These are phyloP conservation scores for Prunus yedoensis DNA, from an alignment of 331 rosid species.

Conservation along the genomic window DNA sequence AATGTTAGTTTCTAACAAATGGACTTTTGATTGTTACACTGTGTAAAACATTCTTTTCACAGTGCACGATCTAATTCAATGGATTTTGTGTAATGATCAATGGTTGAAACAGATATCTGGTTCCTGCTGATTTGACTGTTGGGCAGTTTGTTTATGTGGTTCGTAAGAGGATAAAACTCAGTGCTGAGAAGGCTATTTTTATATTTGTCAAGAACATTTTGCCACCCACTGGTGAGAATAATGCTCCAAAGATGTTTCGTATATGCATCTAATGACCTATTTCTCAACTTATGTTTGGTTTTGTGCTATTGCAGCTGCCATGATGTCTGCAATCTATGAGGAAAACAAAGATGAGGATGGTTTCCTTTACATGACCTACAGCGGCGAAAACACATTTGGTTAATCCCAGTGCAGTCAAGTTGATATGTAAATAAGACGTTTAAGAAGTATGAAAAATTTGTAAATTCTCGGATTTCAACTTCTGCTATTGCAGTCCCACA, in stretches of 20 bases:
- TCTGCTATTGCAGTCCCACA: constrained; percentile 11
- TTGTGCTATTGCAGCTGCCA: constrained; percentile 36
- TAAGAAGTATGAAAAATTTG: constrained; percentile 9
- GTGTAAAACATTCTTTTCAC: too few relatives aligned
- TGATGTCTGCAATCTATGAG: constrained; percentile 57
- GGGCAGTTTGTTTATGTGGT: too few relatives aligned
- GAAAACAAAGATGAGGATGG: constrained; percentile 54
- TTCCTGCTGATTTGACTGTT: too few relatives aligned
- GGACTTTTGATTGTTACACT: too few relatives aligned
- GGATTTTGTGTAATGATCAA: too few relatives aligned
- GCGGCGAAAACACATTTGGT: constrained; percentile 54
- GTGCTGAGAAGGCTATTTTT: too few relatives aligned
- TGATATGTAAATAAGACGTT: constrained; percentile 25
- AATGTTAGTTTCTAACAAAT: too few relatives aligned
- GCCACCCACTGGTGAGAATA: constrained; percentile 47
- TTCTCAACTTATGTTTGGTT: neutral
- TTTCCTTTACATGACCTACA: constrained; percentile 55
- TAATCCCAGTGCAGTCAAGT: constrained; percentile 11
- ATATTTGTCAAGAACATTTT: constrained; percentile 49
- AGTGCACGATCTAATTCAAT: too few relatives aligned
- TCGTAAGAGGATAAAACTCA: too few relatives aligned
- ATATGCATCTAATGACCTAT: neutral
- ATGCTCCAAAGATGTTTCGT: neutral
- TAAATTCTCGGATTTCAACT: constrained; percentile 22
- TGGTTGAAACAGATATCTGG: too few relatives aligned